A percentile compares a stretch with the other conserved stretches of the same genome.
These are phyloP conservation scores for Remersonia thermophila DNA, from an alignment of 2,329 filamentous ascomycete genomes.

Conservation along the genomic window DNA sequence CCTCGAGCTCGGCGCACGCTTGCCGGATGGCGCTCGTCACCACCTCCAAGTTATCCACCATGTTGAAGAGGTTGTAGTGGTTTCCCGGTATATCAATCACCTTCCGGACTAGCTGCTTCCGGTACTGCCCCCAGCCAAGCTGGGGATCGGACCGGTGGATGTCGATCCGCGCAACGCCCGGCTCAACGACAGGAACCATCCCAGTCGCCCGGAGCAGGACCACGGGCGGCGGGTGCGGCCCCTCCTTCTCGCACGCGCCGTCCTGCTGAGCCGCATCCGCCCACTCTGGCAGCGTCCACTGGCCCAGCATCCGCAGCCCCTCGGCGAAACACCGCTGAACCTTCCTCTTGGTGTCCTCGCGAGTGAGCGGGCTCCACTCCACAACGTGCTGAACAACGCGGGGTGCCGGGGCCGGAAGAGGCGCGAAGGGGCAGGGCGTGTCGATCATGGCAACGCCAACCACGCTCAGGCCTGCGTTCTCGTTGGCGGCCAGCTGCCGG, in stretches of 20 bases:
- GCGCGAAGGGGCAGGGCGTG: slow-evolving; percentile 26
- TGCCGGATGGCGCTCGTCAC: too few species aligned
- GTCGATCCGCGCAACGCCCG: slow-evolving; percentile 28
- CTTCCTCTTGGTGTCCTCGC: slow-evolving; percentile 18
- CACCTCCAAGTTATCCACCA: slow-evolving; percentile 14
- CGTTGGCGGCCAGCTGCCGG: slow-evolving; percentile 18
- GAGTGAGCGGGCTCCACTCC: slow-evolving; percentile 20
- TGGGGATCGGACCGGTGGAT: slow-evolving; percentile 27
- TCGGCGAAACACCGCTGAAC: slow-evolving; percentile 30
- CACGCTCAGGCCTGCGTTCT: slow-evolving; percentile 24
- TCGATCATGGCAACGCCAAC: slow-evolving; percentile 42
- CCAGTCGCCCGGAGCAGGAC: slow-evolving; percentile 35
- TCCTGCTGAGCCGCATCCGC: slow-evolving; percentile 9
- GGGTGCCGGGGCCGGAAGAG: not conserved
- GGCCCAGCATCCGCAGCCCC: slow-evolving; percentile 27
- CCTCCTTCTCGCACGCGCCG: too few species aligned
- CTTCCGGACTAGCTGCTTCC: slow-evolving; percentile 29
- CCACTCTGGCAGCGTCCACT: slow-evolving; percentile 32
- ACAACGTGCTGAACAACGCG: slow-evolving; percentile 18
- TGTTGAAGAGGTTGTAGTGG: slow-evolving; percentile 36
- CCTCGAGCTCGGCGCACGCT: too few species aligned
- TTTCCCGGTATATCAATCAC: slow-evolving; percentile 39
- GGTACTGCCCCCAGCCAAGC: slow-evolving; percentile 39
- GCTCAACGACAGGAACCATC: slow-evolving; percentile 23
- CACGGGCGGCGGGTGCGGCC: slow-evolving; percentile 24